Percentiles rank a stretch among this genome's conserved stretches.
phyloP scores from a whole-genome alignment of 805 yeast species.

The Candida peoriensis region DNA sequence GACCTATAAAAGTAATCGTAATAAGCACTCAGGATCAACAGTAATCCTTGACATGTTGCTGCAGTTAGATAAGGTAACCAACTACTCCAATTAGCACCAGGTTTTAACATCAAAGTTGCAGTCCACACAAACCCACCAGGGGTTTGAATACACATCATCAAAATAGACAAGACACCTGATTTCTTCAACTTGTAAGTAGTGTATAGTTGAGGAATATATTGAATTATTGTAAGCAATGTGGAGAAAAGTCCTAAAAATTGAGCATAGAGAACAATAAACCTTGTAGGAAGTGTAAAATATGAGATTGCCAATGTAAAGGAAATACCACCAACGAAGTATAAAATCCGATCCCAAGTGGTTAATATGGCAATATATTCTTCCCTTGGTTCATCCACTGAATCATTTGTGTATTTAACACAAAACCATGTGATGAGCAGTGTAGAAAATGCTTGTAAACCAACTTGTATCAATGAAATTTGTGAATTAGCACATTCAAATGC shows the following conservation, averaged over 20 bases:
- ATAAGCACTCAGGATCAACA: slow-evolving; percentile 60
- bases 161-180: slow-evolving; percentile 73
- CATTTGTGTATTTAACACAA: slow-evolving; percentile 43
- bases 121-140: slow-evolving; percentile 89
- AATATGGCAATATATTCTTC: slow-evolving; percentile 38
- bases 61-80: slow-evolving; percentile 80
- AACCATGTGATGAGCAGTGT: slow-evolving; percentile 53
- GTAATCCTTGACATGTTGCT: slow-evolving; percentile 57
- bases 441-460: slow-evolving; percentile 55
- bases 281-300: slow-evolving; percentile 18
- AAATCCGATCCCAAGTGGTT: slow-evolving; percentile 36
- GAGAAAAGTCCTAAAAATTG: slow-evolving; percentile 60
- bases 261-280: slow-evolving; percentile 38
- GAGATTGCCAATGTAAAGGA: slow-evolving; percentile 31
- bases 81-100: slow-evolving; percentile 80
- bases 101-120: slow-evolving; percentile 59
- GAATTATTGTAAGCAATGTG: slow-evolving; percentile 57
- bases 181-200: slow-evolving; percentile 68
- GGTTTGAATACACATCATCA: slow-evolving; percentile 82
- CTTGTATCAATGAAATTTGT: slow-evolving; percentile 61
- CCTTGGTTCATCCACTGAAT: slow-evolving; percentile 35
- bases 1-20: slow-evolving; percentile 26
- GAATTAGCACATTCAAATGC: slow-evolving; percentile 60
- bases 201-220: slow-evolving; percentile 73
- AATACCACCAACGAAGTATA: slow-evolving; percentile 29